Evolutionary conservation across 805 yeast genomes (phyloP), one percentile per base, ranked within the genome.

Genomic region (Middelhovenomyces tepae): DNA sequence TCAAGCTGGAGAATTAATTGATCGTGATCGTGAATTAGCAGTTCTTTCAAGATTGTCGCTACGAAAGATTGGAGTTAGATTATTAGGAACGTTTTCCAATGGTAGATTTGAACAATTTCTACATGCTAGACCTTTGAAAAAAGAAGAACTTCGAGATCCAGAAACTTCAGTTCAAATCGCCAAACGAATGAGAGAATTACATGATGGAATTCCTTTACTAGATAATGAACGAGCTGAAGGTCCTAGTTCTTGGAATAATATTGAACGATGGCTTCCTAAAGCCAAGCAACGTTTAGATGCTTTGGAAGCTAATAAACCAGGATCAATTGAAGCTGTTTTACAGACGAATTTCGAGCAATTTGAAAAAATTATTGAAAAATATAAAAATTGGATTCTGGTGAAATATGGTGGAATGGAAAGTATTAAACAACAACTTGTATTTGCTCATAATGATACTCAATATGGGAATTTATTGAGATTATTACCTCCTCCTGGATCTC

Each of bases 361-460:
- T 46, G 66, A 69, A 40, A 36, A 47, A 2, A 50, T 64, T n/a
- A 57, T 82, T 5, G 47, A 48, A 1, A 54, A 50, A 31, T 89
- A 87, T 56, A 65, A 67, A 34, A 54, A 62, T 5, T 84, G 87
- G 86, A 57, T 91, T 13, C 65, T 63, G 22, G 46, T 46, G 4
- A 60, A 68, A 39, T 73, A 78, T 46, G 69, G 68, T 16, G 57
- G 56, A 14, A 40, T 34, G 14, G 54, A 42, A 3, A 28, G 53
- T 14, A 55, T 75, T 22, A 57, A 63, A 31, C 60, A 65, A 9
- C 63, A 67, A 34, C 64, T 82, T 40, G 85, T 73, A 9, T 91
- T 91, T 52, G 85, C 95, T 47, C 98, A 91, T 58, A 91, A 91
- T 51, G 98, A 89, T 57, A 81, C 97, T 1, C 98, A 91, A 56